Evolutionary conservation across 371 early-diverging fungal species (phyloP).

Genomic region (Rhizomucor pusillus): DNA sequence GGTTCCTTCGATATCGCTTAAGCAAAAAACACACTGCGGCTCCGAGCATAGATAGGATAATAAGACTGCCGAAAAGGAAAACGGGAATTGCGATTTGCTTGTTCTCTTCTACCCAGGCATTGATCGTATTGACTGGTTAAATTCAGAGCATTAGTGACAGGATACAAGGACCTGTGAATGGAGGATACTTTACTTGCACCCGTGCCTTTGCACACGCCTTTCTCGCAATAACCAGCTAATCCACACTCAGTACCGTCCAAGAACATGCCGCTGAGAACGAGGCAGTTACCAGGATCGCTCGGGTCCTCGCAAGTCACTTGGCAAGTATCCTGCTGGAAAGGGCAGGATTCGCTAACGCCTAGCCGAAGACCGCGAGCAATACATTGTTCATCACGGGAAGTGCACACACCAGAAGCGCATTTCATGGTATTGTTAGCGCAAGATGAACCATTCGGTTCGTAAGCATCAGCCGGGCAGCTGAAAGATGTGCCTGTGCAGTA

Average conservation of each 20-base stretch:
- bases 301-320: constrained; percentile 71
- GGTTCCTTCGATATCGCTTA: constrained; percentile 18
- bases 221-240: constrained; percentile 61
- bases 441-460: constrained; percentile 65
- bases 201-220: constrained; percentile 47
- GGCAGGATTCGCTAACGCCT: constrained; percentile 47
- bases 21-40: constrained; percentile 24
- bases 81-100: constrained; percentile 57
- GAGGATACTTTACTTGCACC: constrained; percentile 37
- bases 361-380: constrained; percentile 56
- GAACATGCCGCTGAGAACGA: constrained; percentile 74
- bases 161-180: not conserved
- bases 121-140: constrained; percentile 33
- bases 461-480: constrained; percentile 74
- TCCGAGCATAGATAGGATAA: constrained; percentile 35
- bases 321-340: constrained; percentile 60
- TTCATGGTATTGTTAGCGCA: constrained; percentile 62
- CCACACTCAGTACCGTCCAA: constrained; percentile 93
- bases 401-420: constrained; percentile 91
- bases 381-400: constrained; percentile 85
- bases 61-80: constrained; percentile 47
- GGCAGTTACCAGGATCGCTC: constrained; percentile 39
- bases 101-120: constrained; percentile 53
- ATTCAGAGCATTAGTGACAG: not conserved
- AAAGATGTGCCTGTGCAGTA: constrained; percentile 75